Conservation (phyloP, 257 asterid species). For the Petunia secreta region DNA sequence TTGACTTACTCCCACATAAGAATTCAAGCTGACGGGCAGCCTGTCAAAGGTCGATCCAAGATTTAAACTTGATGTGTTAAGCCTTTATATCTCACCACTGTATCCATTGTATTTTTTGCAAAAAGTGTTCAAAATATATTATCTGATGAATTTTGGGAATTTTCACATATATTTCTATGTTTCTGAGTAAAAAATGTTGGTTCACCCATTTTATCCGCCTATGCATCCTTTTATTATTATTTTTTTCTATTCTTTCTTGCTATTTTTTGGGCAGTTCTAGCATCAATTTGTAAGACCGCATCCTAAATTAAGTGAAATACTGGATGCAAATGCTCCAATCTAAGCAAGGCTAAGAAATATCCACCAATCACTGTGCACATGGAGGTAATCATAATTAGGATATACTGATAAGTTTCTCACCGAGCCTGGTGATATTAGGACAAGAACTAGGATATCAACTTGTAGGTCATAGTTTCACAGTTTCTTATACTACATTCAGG, state of each 20-base stretch:
- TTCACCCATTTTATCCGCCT: neutral
- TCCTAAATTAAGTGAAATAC: neutral
- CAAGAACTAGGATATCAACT: neutral
- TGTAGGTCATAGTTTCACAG: neutral
- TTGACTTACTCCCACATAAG: conserved; percentile 56
- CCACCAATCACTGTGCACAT: neutral
- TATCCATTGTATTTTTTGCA: neutral
- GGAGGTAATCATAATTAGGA: neutral
- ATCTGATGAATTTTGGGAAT: neutral
- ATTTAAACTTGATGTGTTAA: neutral
- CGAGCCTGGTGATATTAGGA: neutral
- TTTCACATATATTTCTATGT: neutral
- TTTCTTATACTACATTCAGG: neutral
- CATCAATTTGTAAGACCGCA: neutral
- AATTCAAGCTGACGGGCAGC: conserved; percentile 92
- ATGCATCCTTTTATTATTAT: neutral
- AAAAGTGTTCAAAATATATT: neutral
- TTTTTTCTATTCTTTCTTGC: too few species aligned
- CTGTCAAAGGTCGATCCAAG: conserved; percentile 34
- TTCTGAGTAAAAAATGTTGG: neutral
- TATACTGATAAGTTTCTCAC: neutral
- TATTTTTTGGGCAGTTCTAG: neutral
- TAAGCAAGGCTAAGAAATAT: neutral
- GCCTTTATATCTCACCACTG: neutral
- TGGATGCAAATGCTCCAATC: neutral